Base-by-base conservation (phyloP, 1,139 yeast genomes). In the Kodamaea arcana region DNA sequence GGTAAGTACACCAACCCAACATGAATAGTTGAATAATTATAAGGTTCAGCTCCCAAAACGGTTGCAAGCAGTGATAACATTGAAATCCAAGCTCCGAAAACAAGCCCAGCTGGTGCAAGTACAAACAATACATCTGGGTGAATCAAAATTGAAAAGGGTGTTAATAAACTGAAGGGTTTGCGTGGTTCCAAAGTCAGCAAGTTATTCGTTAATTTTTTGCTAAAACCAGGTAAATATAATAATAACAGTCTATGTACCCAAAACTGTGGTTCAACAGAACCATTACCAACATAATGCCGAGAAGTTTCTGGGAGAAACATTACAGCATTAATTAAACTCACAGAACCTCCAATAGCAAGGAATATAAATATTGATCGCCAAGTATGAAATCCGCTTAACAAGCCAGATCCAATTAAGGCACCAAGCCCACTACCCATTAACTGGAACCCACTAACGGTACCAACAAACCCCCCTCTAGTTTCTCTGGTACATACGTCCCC, bases 361-460 rank as follows among this genome's bases (percentile, higher is more conserved):
- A 65, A 66, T 3, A 58, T 41, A 40, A 65, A 66, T 3, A 66
- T 62, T 4, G 67, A 56, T 47, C 71, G 51, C 72, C 72, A 66
- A 6, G 54, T 42, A 20, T 50, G 42, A 41, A 56, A 66, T 20
- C 47, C 47, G 33, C 48, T 39, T 3, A 64, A 50, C 13, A 66
- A 44, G 1, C 56, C 64, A 2, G 71, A 65, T 2, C 72, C 72
- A 3, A 65, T 42, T n/a, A 66, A 41, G 1, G 68, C 65, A 3
- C 71, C 72, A 39, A 65, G 52, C 2, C 69, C 70, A 39, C 63
- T 63, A 1, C 72, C 72, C 4, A 62, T 49, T 25, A 65, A 44
- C 30, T 61, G 65, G 40, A 60, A 48, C 1, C 72, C 72, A 10
- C 56, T 41, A 1, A 62, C 63, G 6, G 57, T 40, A 0, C 72